Base-by-base conservation (phyloP, 495 filamentous ascomycete species). In the Penicillium angulare region DNA sequence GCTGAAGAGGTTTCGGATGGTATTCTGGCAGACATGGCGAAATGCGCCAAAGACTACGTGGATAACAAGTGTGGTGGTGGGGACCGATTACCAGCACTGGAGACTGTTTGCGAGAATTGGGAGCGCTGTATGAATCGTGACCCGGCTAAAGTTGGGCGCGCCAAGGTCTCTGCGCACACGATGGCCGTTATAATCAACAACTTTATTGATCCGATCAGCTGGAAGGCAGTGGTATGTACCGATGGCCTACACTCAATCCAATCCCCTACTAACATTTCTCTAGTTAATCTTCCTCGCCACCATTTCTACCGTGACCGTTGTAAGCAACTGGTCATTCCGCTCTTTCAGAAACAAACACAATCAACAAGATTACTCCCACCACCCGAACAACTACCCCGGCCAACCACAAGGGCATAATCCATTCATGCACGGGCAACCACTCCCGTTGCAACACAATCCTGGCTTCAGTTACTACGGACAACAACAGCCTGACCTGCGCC, bases 111-210 rank as follows among this genome's bases (percentile, higher is more conserved):
- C 61, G 77, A 83, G 26, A 78, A 82, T 33, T 97, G 92, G 93
- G 82, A 86, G 48, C 70, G 71, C 3, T 98, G 93, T 65, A 97
- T 97, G 92, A 79, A 87, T 44, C 78, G 75, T 9, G 85, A 92
- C 60, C 80, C 87, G 13, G 64, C 74, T 13, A 77, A 77, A 47
- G 80, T 90, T 18, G 86, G 81, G 7, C 73, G 84, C 3, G 86
- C 86, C 9, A 79, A 76, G 50, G 75, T 92, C 24, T 82, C 78
- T 38, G 88, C 88, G n/a, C 75, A 81, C 32, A 90, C 87, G 0
- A 89, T 90, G 77, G 92, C 85, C 43, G 84, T 86, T 61, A 95
- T 92, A 22, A 82, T 89, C 58, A 88, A 87, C 57, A 74, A 69
- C 49, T 87, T 88, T 55, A 78, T 88, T 26, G 82, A 89, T 64